Base-by-base conservation (phyloP, 2,329 filamentous ascomycete genomes). In the Tolypocladium ovalisporum region DNA sequence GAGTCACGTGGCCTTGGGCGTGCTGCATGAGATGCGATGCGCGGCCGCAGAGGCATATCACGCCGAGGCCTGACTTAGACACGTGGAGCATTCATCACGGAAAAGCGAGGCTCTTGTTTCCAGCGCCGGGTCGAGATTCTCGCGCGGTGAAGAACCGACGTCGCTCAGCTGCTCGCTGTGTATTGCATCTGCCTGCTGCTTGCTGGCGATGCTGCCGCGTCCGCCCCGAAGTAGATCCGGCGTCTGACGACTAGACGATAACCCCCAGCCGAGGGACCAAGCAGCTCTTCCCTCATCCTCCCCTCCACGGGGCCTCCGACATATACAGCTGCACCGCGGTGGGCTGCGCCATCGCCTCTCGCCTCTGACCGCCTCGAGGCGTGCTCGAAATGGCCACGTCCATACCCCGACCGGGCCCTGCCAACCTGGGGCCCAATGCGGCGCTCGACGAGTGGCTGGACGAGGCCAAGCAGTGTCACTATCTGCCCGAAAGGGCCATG, bases 381-480 rank as follows among this genome's bases (percentile, higher is more conserved):
- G 65, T 61, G 63, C 63, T 61, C 63, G 61, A 59, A 63, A 72
- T 79, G 78, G 66, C 75, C 59, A 65, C 67, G 61, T 75, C 63
- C 57, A 83, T 97, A 64, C 93, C 94, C 58, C 89, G 93, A 76
- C 93, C 93, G 58, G 93, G 93, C 56, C 92, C 93, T 58, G 93
- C 93, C 59, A 90, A 88, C 66, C 78, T 97, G 63, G 85, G 85
- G 62, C 84, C 88, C 58, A 89, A 90, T 71, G 89, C 92, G 42
- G 90, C 90, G 17, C 85, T 95, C 37, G 90, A 97, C 71, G 92
- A 97, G 76, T 99, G 94, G 94, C 82, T 99, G 36, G 89, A 94
- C 70, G 89, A 95, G 73, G 94, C 94, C 51, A 97, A 96, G 75
- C 89, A 94, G 74, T 97, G 94, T 77, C 94, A 96, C 73, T 97